Evolutionary conservation across 805 yeast species (phyloP).

Genomic region (Yamadazyma olivae): DNA sequence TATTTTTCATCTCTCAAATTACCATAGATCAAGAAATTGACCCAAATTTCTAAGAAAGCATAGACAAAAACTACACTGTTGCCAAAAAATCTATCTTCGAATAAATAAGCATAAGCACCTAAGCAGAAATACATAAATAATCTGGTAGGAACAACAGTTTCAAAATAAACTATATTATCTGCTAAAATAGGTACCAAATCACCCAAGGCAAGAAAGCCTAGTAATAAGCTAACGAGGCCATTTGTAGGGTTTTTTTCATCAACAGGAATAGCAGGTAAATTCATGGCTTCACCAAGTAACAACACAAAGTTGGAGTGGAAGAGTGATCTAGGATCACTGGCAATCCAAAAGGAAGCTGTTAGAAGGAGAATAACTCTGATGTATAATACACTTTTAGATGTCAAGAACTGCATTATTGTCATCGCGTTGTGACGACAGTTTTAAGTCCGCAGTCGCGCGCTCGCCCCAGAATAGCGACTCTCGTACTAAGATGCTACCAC

Average conservation of each 20-base stretch:
- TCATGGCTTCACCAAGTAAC: constrained; percentile 61
- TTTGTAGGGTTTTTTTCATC: constrained; percentile 40
- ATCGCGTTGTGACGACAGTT: too few species aligned
- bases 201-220: constrained; percentile 41
- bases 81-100: constrained; percentile 46
- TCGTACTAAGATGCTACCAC: too few species aligned
- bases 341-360: constrained; percentile 42
- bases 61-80: constrained; percentile 61
- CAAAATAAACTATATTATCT: constrained; percentile 50
- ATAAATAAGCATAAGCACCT: constrained; percentile 48
- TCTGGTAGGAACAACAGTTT: constrained; percentile 58
- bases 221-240: constrained; percentile 48
- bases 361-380: constrained; percentile 45
- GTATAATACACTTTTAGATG: constrained; percentile 48
- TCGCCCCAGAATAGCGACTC: too few species aligned
- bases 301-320: constrained; percentile 44
- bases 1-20: constrained; percentile 64
- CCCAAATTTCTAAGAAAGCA: constrained; percentile 67
- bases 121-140: constrained; percentile 47
- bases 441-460: too few species aligned
- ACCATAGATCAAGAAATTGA: constrained; percentile 58
- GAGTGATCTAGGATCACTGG: constrained; percentile 46
- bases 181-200: constrained; percentile 62
- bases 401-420: constrained; percentile 52
- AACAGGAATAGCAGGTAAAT: constrained; percentile 33